phyloP scores from a whole-genome alignment of 306 rosid species.

The Echinosophora koreensis region DNA sequence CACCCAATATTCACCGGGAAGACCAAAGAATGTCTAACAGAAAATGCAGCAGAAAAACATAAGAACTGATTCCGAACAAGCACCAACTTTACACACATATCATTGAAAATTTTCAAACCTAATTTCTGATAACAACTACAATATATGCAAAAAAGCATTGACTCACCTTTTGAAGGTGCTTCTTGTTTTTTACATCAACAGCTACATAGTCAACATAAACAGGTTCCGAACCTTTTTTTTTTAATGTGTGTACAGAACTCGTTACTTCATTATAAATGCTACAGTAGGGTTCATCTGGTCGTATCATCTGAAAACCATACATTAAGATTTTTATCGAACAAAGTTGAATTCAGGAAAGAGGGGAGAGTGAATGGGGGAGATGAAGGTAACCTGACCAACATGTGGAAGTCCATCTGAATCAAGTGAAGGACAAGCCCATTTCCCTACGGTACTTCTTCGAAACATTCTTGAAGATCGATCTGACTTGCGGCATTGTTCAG shows the following conservation, averaged over 20 bases:
- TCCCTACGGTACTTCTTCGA: constrained; percentile 69
- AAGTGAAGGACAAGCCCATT: constrained; percentile 49
- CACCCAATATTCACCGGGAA: too few species aligned
- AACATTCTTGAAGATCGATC: constrained; percentile 55
- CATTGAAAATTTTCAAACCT: neutral
- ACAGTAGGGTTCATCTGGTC: constrained; percentile 78
- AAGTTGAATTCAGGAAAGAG: neutral
- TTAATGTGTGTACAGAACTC: constrained; percentile 38
- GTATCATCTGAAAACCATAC: constrained; percentile 67
- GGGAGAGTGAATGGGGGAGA: neutral
- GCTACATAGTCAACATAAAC: constrained; percentile 87
- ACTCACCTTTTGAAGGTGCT: constrained; percentile 72
- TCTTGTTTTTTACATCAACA: constrained; percentile 72
- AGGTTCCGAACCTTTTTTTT: constrained; percentile 82
- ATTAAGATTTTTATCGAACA: constrained; percentile 22
- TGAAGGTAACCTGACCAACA: constrained; percentile 91
- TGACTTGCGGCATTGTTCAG: constrained; percentile 59
- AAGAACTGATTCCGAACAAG: too few species aligned
- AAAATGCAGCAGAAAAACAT: too few species aligned
- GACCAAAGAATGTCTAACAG: too few species aligned
- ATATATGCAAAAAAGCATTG: neutral
- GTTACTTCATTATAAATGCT: constrained; percentile 68
- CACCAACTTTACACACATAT: too few species aligned
- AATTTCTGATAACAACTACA: constrained; percentile 9
- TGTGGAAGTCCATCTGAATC: constrained; percentile 97